phyloP scores from a whole-genome alignment of 805 yeast species.

The Saturnispora silvae region DNA sequence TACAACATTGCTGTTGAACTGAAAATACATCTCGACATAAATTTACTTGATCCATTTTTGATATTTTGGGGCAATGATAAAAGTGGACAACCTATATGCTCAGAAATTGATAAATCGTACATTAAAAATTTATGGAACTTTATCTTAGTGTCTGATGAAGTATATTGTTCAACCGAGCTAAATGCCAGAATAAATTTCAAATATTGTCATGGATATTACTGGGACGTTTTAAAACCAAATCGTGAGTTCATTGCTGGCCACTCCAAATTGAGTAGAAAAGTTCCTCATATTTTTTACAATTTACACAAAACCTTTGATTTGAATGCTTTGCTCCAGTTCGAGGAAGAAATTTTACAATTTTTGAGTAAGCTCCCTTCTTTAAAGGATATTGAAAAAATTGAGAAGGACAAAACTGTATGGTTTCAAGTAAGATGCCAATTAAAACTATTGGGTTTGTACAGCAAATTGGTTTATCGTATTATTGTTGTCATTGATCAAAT shows the following conservation, averaged over 20 bases:
- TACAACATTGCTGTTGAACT: slow-evolving; percentile 7
- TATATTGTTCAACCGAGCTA: slow-evolving; percentile 5
- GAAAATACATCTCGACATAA: slow-evolving; percentile 9
- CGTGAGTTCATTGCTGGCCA: neutral
- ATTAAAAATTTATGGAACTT: slow-evolving; percentile 14
- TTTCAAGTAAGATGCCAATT: slow-evolving; percentile 1
- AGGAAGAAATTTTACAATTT: neutral
- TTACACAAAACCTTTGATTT: neutral
- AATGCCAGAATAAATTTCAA: slow-evolving; percentile 14
- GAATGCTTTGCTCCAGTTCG: neutral
- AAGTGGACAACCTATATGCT: neutral
- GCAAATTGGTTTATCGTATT: neutral
- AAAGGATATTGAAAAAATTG: slow-evolving; percentile 2
- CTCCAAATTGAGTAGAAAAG: neutral
- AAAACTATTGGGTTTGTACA: slow-evolving; percentile 2
- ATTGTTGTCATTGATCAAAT: neutral
- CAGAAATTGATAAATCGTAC: slow-evolving; percentile 4
- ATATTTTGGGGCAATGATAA: too few species aligned
- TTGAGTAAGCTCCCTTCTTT: neutral
- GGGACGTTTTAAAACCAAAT: neutral
- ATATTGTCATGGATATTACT: slow-evolving; percentile 10
- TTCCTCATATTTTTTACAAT: too few species aligned
- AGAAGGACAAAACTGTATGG: slow-evolving; percentile 7
- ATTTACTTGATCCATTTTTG: too few species aligned
- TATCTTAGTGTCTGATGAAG: slow-evolving; percentile 10